These are phyloP conservation scores for Rhizophora mangle DNA, from an alignment of 345 rosid species.

Conservation along the genomic window DNA sequence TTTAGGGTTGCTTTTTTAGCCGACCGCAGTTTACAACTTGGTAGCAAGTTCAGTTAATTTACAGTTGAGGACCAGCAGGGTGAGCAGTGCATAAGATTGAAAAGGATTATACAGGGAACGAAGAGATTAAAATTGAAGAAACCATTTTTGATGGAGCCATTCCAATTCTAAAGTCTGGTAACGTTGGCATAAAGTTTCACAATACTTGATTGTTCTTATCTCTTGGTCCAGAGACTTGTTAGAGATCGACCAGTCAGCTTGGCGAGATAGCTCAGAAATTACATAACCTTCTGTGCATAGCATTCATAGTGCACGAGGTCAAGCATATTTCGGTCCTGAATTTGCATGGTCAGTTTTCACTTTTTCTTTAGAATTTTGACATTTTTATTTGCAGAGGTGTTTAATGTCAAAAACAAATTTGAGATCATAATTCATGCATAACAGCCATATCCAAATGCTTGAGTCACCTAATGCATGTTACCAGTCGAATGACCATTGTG, in stretches of 20 bases:
- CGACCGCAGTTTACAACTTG: constrained; percentile 36
- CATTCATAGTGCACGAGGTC: constrained; percentile 18
- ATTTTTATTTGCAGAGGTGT: too few species aligned
- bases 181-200: constrained; percentile 40
- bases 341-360: constrained; percentile 43
- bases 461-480: too few species aligned
- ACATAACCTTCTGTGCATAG: constrained; percentile 47
- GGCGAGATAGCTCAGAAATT: constrained; percentile 69
- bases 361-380: background rate
- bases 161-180: too few species aligned
- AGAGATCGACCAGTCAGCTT: constrained; percentile 76
- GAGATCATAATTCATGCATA: too few species aligned
- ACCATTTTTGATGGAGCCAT: constrained; percentile 77
- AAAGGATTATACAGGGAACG: constrained; percentile 14
- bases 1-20: background rate
- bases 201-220: constrained; percentile 64
- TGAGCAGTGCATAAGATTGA: too few species aligned
- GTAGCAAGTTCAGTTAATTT: constrained; percentile 25
- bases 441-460: too few species aligned
- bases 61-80: too few species aligned
- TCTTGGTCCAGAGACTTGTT: constrained; percentile 50
- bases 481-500: too few species aligned
- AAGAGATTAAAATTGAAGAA: constrained; percentile 73
- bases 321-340: constrained; percentile 57
- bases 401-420: too few species aligned